phyloP scores from a whole-genome alignment of 768 basidiomycete species.

The Xerocomellus dryophilus region DNA sequence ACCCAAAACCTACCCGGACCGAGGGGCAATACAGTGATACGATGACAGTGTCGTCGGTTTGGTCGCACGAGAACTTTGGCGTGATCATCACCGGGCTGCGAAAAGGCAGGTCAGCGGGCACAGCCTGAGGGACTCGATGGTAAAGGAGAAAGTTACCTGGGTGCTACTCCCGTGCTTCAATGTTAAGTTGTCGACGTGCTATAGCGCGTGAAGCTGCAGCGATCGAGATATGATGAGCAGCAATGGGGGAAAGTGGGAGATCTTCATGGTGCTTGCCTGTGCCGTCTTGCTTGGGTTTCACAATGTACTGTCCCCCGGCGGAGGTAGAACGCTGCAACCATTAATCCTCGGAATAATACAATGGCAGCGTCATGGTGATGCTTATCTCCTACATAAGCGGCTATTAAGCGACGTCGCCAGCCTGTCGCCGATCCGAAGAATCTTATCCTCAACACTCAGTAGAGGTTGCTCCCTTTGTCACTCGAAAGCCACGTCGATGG shows the following conservation, averaged over 20 bases:
- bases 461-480: not conserved
- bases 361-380: no score
- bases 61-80: slow-evolving; percentile 68
- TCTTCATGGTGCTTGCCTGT: not conserved
- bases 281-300: not conserved
- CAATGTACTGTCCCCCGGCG: not conserved
- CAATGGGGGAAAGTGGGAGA: not conserved
- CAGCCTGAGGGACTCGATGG: not conserved
- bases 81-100: slow-evolving; percentile 58
- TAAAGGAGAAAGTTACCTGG: not conserved
- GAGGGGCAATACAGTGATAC: slow-evolving; percentile 69
- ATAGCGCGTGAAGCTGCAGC: not conserved
- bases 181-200: not conserved
- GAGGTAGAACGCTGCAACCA: slow-evolving; percentile 6
- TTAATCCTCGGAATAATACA: not conserved
- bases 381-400: slow-evolving; percentile 6
- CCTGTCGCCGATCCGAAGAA: not conserved
- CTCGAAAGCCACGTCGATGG: slow-evolving; percentile 35
- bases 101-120: not conserved
- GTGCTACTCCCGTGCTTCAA: not conserved
- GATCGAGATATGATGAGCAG: slow-evolving; percentile 1
- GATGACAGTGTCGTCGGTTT: slow-evolving; percentile 53
- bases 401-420: not conserved
- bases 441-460: not conserved
- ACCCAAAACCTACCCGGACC: slow-evolving; percentile 50